Base-by-base conservation (phyloP, 2,329 filamentous ascomycete species). In the Aureobasidium musti region DNA sequence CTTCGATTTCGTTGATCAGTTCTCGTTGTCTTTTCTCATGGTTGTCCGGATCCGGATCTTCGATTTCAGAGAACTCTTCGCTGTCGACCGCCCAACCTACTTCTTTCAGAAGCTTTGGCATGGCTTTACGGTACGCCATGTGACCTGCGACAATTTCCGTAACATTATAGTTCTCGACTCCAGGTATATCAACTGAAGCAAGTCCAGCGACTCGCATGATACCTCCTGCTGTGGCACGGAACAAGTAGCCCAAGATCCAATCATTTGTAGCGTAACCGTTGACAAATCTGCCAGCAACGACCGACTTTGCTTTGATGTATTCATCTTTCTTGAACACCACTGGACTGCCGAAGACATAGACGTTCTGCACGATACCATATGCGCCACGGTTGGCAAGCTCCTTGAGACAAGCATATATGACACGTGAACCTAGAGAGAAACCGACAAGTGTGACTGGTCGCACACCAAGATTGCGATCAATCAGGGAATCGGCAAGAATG, bases 21-120 rank as follows among this genome's bases (percentile, higher is more conserved):
- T 98, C 94, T 66, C 92, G 86, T 78, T 99, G 95, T 56, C 93
- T 85, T 75, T 92, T 85, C 60, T 87, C 84, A 78, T 98, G 94
- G 71, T 96, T 94, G 0, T 98, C 95, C 0, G 95, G 95, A 73
- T 99, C 95, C 0, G 95, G 92, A 71, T 99, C 95, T 76, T 98
- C 95, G 68, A 99, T 98, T 78, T 99, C 95, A 0, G 86, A 89
- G 74, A 98, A 99, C 75, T 98, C 94, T 72, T 97, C 92, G 70
- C 89, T 93, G 73, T 97, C 89, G 3, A 98, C 91, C 63, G 89
- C 81, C 92, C 93, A 99, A 19, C 93, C 95, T 41, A 93, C 91
- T 75, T 94, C 89, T 69, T 91, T 87, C 61, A 99, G 82, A 21
- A 99, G 83, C 67, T 87, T 87, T 19, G 95, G 95, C 89, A 99